These are phyloP conservation scores for Mycena chlorophos DNA, from an alignment of 768 basidiomycete genomes.

Conservation along the genomic window DNA sequence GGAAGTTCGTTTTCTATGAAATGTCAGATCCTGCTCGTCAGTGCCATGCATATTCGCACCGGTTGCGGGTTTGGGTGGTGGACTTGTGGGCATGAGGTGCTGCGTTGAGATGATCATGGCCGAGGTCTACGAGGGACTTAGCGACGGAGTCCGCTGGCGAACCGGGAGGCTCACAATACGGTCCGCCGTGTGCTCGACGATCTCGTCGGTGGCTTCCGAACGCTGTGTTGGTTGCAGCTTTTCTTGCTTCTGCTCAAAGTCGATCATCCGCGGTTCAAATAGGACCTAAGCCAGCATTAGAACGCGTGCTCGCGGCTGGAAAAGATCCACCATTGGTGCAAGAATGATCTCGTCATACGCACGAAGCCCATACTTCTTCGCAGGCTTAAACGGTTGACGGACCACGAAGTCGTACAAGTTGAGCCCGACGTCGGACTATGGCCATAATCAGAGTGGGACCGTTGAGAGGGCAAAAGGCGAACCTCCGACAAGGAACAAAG, in stretches of 20 bases:
- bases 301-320: neutral
- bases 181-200: slow-evolving; percentile 56
- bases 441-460: slow-evolving; percentile 4
- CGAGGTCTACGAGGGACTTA: slow-evolving; percentile 57
- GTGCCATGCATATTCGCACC: too few species aligned
- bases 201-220: slow-evolving; percentile 73
- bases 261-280: slow-evolving; percentile 91
- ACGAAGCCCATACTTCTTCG: slow-evolving; percentile 86
- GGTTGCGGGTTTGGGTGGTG: slow-evolving; percentile 10
- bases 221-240: slow-evolving; percentile 50
- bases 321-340: slow-evolving; percentile 78
- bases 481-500: slow-evolving; percentile 90
- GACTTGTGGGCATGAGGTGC: slow-evolving; percentile 57
- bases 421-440: slow-evolving; percentile 82
- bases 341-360: slow-evolving; percentile 95
- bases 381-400: slow-evolving; percentile 67
- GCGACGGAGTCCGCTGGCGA: neutral
- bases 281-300: slow-evolving; percentile 31
- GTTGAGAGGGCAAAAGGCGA: slow-evolving; percentile 24
- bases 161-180: slow-evolving; percentile 44
- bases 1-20: slow-evolving; percentile 1
- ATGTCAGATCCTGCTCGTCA: too few species aligned
- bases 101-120: slow-evolving; percentile 92
- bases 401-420: slow-evolving; percentile 91
- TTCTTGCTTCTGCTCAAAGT: slow-evolving; percentile 76